These are phyloP conservation scores for Phytopythium ostracodes DNA, from an alignment of 352 stramenopile species.

Conservation along the genomic window DNA sequence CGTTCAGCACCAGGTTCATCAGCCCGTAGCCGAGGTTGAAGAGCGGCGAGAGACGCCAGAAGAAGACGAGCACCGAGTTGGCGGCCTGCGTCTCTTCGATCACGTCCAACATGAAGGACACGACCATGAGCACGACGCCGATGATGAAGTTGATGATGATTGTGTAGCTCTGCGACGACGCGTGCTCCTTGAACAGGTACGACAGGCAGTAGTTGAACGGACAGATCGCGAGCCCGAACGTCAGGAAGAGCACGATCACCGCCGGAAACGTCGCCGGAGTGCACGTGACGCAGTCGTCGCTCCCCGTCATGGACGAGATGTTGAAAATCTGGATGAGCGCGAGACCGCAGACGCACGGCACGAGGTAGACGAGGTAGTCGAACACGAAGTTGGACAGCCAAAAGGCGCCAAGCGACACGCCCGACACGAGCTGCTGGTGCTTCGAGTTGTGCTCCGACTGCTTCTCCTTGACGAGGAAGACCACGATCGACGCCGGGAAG, in stretches of 20 bases:
- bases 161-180: conserved; percentile 48
- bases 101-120: conserved; percentile 50
- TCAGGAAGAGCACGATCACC: conserved; percentile 49
- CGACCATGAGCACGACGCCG: conserved; percentile 53
- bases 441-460: conserved; percentile 91
- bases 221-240: conserved; percentile 61
- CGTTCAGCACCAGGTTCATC: conserved; percentile 25
- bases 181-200: conserved; percentile 52
- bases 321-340: conserved; percentile 32
- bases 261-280: conserved; percentile 23
- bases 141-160: conserved; percentile 61
- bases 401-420: conserved; percentile 90
- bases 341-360: conserved; percentile 43
- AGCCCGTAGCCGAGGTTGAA: conserved; percentile 52
- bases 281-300: conserved; percentile 24
- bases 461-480: conserved; percentile 94
- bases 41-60: conserved; percentile 61
- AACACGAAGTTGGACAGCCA: conserved; percentile 95
- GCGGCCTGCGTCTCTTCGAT: conserved; percentile 15
- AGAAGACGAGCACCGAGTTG: conserved; percentile 46
- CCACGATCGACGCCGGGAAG: conserved; percentile 88
- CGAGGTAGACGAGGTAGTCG: conserved; percentile 89
- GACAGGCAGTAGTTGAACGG: conserved; percentile 56
- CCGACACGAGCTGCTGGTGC: conserved; percentile 94
- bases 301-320: conserved; percentile 28